These are phyloP conservation scores for Ophiostoma novo-ulmi DNA, from an alignment of 2,329 filamentous ascomycete genomes.

Conservation along the genomic window DNA sequence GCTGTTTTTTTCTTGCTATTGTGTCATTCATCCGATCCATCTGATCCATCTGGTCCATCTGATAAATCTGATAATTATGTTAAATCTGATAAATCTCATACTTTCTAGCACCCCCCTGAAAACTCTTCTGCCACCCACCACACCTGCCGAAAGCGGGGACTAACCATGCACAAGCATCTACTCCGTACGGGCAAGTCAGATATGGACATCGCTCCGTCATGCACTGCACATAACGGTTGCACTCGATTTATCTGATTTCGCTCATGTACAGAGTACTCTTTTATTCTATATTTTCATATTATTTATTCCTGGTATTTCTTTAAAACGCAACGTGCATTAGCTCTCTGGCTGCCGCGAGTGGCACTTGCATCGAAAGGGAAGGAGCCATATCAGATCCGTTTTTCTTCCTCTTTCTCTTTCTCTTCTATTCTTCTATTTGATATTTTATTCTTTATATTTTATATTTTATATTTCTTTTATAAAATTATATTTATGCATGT, in stretches of 20 bases:
- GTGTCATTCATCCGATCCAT: background rate
- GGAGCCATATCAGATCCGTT: background rate
- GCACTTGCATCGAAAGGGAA: conserved; percentile 12
- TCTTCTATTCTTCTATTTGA: background rate
- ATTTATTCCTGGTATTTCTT: background rate
- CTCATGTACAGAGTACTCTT: background rate
- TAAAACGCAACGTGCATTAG: background rate
- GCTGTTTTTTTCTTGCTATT: background rate
- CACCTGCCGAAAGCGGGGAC: conserved; percentile 14
- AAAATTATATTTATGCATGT: too few species aligned
- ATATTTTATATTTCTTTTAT: too few species aligned
- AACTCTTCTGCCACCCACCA: background rate
- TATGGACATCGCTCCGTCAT: conserved; percentile 10
- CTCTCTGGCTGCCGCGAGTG: background rate
- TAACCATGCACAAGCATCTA: conserved; percentile 7
- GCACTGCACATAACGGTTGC: background rate
- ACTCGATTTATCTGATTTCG: background rate
- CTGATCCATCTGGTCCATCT: background rate
- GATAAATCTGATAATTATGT: background rate
- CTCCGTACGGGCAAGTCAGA: background rate
- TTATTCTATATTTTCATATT: background rate
- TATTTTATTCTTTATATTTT: background rate
- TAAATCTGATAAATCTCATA: background rate
- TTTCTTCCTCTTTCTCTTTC: background rate
- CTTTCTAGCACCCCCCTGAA: background rate